These are phyloP conservation scores for Sclerotinia nivalis DNA, from an alignment of 2,329 filamentous ascomycete species.

Conservation along the genomic window DNA sequence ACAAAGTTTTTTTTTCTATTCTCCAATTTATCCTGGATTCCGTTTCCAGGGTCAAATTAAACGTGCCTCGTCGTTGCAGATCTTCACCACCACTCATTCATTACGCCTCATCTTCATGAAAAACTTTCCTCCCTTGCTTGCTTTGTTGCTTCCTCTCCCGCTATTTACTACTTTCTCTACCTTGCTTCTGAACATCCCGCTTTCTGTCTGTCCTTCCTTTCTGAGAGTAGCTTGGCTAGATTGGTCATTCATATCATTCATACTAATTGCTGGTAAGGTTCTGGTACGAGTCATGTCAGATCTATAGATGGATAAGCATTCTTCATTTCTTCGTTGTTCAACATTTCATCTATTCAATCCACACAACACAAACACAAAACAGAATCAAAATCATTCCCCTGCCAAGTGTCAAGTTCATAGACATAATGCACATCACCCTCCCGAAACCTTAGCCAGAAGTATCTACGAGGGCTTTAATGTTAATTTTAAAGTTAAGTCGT, in stretches of 20 bases:
- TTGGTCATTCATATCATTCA: not conserved
- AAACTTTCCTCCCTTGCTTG: not conserved
- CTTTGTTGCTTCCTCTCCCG: not conserved
- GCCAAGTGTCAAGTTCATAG: not conserved
- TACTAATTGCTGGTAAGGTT: not conserved
- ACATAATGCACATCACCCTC: not conserved
- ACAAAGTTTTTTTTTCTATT: not conserved
- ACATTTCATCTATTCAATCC: not conserved
- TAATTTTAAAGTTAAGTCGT: not conserved
- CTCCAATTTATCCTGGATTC: not conserved
- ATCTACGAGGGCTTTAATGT: not conserved
- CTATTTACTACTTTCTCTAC: not conserved
- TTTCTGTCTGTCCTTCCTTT: not conserved
- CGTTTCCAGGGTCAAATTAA: not conserved
- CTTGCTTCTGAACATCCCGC: not conserved
- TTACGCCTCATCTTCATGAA: not conserved
- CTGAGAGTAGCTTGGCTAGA: not conserved
- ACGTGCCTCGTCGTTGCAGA: slow-evolving; percentile 11
- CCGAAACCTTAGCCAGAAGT: not conserved
- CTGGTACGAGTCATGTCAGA: not conserved
- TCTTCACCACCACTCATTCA: not conserved
- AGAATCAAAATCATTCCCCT: not conserved
- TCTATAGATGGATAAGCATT: not conserved
- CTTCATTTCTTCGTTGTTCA: not conserved
- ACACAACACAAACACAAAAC: not conserved